Conservation (phyloP, 2,329 filamentous ascomycete species). For the Lachnellula occidentalis region DNA sequence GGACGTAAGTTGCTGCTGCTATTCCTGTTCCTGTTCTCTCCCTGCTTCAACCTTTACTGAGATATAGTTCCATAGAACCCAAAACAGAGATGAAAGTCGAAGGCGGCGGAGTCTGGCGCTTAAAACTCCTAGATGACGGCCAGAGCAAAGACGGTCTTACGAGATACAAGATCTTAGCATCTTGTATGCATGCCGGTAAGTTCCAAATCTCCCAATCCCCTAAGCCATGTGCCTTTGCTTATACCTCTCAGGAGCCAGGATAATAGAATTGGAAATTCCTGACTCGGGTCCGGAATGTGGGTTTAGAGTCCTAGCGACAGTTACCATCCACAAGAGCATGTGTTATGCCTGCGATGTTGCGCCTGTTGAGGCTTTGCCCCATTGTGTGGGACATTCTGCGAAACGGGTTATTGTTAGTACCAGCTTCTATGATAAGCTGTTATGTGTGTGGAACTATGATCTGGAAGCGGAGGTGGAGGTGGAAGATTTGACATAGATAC, state of each 20-base stretch:
- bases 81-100: constrained; percentile 61
- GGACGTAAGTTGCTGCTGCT: not conserved
- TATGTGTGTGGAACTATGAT: constrained; percentile 58
- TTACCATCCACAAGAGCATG: constrained; percentile 89
- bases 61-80: constrained; percentile 41
- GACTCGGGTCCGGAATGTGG: constrained; percentile 41
- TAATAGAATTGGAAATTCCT: constrained; percentile 2
- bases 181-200: constrained; percentile 88
- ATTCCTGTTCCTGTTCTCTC: not conserved
- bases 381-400: constrained; percentile 10
- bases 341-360: constrained; percentile 81
- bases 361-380: constrained; percentile 29
- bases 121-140: constrained; percentile 53
- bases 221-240: too few species aligned
- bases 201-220: not conserved
- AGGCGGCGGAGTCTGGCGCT: constrained; percentile 77
- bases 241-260: not conserved
- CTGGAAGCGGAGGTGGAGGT: not conserved
- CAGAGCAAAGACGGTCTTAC: not conserved
- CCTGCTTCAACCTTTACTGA: constrained; percentile 18
- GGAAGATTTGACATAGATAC: not conserved
- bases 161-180: constrained; percentile 61
- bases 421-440: constrained; percentile 69
- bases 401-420: constrained; percentile 55
- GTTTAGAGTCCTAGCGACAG: constrained; percentile 59